A percentile compares a stretch with the other conserved stretches of the same genome.
These are phyloP conservation scores for Tulasnella sp. DNA, from an alignment of 768 basidiomycete species.

Conservation along the genomic window DNA sequence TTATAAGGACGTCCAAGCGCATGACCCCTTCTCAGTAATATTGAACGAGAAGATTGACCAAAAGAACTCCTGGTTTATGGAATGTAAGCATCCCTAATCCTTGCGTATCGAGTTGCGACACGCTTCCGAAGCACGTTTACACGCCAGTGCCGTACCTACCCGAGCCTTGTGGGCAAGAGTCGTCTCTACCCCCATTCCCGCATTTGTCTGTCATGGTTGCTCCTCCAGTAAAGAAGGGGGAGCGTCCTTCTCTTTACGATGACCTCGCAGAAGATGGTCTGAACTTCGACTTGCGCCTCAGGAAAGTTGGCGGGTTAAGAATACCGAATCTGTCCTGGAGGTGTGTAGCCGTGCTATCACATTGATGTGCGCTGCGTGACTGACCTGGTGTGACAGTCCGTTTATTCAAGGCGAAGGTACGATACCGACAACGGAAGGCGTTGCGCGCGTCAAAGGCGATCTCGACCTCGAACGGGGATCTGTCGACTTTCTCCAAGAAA, in stretches of 20 bases:
- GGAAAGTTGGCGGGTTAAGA: slow-evolving; percentile 46
- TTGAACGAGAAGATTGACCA: slow-evolving; percentile 47
- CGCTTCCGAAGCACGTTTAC: not conserved
- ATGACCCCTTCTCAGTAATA: slow-evolving; percentile 25
- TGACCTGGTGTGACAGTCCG: slow-evolving; percentile 25
- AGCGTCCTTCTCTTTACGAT: not conserved
- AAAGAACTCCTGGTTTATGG: slow-evolving; percentile 41
- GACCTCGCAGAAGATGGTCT: not conserved
- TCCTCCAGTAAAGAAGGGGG: slow-evolving; percentile 7
- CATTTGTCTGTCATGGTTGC: not conserved
- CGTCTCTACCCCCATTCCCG: not conserved
- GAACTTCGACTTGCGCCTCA: slow-evolving; percentile 28
- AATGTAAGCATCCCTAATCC: slow-evolving; percentile 33
- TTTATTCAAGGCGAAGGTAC: slow-evolving; percentile 34
- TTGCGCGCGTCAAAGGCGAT: slow-evolving; percentile 22
- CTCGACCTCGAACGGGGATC: not conserved
- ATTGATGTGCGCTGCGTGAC: slow-evolving; percentile 17
- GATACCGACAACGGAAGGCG: slow-evolving; percentile 26
- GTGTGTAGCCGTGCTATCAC: slow-evolving; percentile 25
- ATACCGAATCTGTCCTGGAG: slow-evolving; percentile 60
- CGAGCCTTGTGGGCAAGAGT: slow-evolving; percentile 39
- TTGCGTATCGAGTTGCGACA: not conserved
- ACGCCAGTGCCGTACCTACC: slow-evolving; percentile 43
- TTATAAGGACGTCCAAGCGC: not conserved
- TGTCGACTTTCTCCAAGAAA: not conserved